These are phyloP conservation scores for Sungouiella blattae DNA, from an alignment of 805 yeast genomes.

Conservation along the genomic window DNA sequence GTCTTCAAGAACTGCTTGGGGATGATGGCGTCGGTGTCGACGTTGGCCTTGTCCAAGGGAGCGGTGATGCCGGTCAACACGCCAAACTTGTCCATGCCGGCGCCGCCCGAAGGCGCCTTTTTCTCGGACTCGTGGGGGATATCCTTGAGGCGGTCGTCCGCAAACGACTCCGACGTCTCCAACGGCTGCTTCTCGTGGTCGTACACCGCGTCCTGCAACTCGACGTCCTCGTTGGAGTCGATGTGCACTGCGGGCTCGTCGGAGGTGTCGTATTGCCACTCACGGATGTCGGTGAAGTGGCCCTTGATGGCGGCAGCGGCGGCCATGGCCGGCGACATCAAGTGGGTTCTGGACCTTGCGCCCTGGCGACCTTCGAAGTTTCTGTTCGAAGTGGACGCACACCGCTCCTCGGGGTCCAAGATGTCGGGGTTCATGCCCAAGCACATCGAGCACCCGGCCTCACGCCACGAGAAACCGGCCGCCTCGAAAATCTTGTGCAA, in stretches of 20 bases:
- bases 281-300: slow-evolving; percentile 86
- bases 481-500: slow-evolving; percentile 83
- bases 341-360: slow-evolving; percentile 90
- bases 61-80: slow-evolving; percentile 86
- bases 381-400: slow-evolving; percentile 98
- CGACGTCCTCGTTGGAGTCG: slow-evolving; percentile 43
- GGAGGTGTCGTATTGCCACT: slow-evolving; percentile 57
- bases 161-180: slow-evolving; percentile 50
- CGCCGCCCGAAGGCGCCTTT: slow-evolving; percentile 20
- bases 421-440: slow-evolving; percentile 99
- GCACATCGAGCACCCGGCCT: slow-evolving; percentile 99
- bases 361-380: slow-evolving; percentile 99
- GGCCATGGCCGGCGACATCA: slow-evolving; percentile 99
- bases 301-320: slow-evolving; percentile 97
- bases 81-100: slow-evolving; percentile 72
- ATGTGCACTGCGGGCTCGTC: slow-evolving; percentile 60
- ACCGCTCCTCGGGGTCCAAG: slow-evolving; percentile 89
- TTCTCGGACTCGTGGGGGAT: slow-evolving; percentile 47
- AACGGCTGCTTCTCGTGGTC: slow-evolving; percentile 66
- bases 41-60: slow-evolving; percentile 90
- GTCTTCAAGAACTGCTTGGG: slow-evolving; percentile 98
- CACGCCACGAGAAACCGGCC: slow-evolving; percentile 98
- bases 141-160: slow-evolving; percentile 52
- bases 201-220: slow-evolving; percentile 65
- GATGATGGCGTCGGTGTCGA: slow-evolving; percentile 97